Conservation (phyloP, 2,329 filamentous ascomycete species). For the Pseudovirgaria hyperparasitica region DNA sequence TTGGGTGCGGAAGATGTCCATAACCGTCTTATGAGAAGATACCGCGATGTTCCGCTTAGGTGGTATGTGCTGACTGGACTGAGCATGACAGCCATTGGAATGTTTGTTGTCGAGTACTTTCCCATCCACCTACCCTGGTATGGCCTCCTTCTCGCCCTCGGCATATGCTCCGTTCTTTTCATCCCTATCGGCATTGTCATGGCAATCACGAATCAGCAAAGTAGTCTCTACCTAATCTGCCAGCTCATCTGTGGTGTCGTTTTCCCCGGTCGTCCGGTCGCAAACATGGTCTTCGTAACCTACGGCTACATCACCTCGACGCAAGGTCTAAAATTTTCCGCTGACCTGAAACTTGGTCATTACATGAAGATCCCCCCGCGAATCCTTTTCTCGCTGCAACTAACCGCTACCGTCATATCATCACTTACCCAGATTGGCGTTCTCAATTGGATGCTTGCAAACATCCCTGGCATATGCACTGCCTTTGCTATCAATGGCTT, state of each 20-base stretch:
- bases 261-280: constrained; percentile 74
- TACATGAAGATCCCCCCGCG: constrained; percentile 80
- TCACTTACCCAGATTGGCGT: constrained; percentile 72
- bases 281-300: constrained; percentile 88
- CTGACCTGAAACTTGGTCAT: constrained; percentile 75
- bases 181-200: constrained; percentile 88
- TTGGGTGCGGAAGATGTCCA: constrained; percentile 70
- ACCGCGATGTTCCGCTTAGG: constrained; percentile 65
- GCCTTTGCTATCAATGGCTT: constrained; percentile 72
- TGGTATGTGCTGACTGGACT: constrained; percentile 72
- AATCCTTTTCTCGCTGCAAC: constrained; percentile 67
- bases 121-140: constrained; percentile 80
- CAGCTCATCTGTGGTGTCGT: constrained; percentile 71
- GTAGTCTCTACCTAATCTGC: constrained; percentile 74
- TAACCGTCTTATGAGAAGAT: constrained; percentile 69
- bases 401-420: constrained; percentile 62
- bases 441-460: constrained; percentile 79
- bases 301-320: constrained; percentile 83
- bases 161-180: constrained; percentile 69
- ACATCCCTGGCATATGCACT: constrained; percentile 68
- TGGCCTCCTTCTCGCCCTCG: constrained; percentile 64
- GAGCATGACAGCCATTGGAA: constrained; percentile 64
- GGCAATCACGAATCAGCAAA: constrained; percentile 84
- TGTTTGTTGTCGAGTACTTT: constrained; percentile 69
- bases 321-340: constrained; percentile 79